phyloP scores from a whole-genome alignment of 495 filamentous ascomycete species.

The Penicillium desertorum region DNA sequence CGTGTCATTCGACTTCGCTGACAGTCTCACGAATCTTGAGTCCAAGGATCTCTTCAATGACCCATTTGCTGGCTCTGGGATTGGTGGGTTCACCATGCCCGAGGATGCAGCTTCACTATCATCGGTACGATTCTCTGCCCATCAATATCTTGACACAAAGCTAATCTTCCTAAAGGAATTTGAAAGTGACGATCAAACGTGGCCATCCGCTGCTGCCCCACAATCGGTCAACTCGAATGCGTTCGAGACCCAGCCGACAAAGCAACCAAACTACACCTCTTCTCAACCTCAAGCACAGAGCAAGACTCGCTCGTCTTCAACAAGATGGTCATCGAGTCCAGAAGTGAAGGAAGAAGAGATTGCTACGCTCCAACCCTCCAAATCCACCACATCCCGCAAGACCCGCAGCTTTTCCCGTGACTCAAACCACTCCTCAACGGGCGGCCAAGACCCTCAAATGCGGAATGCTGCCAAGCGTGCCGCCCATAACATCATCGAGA shows the following conservation, averaged over 20 bases:
- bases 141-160: slow-evolving; percentile 8
- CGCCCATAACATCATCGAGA: slow-evolving; percentile 56
- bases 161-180: slow-evolving; percentile 28
- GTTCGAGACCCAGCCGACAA: slow-evolving; percentile 16
- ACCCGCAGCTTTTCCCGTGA: slow-evolving; percentile 35
- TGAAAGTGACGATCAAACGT: slow-evolving; percentile 46
- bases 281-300: slow-evolving; percentile 19
- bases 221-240: slow-evolving; percentile 25
- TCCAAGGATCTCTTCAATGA: slow-evolving; percentile 41
- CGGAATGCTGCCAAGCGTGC: slow-evolving; percentile 50
- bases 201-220: slow-evolving; percentile 31
- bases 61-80: slow-evolving; percentile 33
- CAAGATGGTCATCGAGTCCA: slow-evolving; percentile 38
- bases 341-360: slow-evolving; percentile 36
- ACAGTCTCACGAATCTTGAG: slow-evolving; percentile 34
- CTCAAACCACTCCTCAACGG: slow-evolving; percentile 27
- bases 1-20: slow-evolving; percentile 38
- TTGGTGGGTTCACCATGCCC: slow-evolving; percentile 42
- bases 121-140: slow-evolving; percentile 29
- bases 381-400: slow-evolving; percentile 30
- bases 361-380: slow-evolving; percentile 17
- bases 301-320: slow-evolving; percentile 18
- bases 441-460: slow-evolving; percentile 25
- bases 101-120: slow-evolving; percentile 39
- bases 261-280: slow-evolving; percentile 15